Evolutionary conservation across 2,329 filamentous ascomycete genomes (phyloP).

Genomic region (Bertia moriformis): DNA sequence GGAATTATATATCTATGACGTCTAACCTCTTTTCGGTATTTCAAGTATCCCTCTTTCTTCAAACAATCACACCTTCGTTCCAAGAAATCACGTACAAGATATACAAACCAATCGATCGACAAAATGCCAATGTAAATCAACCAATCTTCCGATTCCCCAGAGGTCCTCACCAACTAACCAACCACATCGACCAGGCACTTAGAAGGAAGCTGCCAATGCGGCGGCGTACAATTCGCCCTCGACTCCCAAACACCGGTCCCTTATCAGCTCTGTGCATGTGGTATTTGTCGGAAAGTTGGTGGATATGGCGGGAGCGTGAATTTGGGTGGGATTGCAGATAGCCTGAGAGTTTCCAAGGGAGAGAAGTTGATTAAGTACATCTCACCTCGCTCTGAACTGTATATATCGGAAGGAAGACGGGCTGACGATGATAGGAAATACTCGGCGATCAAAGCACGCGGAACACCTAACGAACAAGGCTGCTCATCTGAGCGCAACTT

Average conservation of each 20-base stretch:
- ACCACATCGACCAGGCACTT: slow-evolving; percentile 18
- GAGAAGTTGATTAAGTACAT: slow-evolving; percentile 25
- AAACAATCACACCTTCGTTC: too few relatives aligned
- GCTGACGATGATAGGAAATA: slow-evolving; percentile 20
- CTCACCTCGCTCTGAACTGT: neutral
- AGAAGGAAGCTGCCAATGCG: slow-evolving; percentile 31
- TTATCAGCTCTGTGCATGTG: slow-evolving; percentile 30
- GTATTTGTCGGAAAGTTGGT: slow-evolving; percentile 30
- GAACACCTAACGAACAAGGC: slow-evolving; percentile 17
- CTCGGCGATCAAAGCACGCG: slow-evolving; percentile 23
- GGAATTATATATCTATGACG: too few relatives aligned
- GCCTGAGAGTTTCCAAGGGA: slow-evolving; percentile 22
- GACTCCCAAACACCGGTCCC: slow-evolving; percentile 28
- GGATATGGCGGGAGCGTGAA: slow-evolving; percentile 28
- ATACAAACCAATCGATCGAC: too few relatives aligned
- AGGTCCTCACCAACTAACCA: slow-evolving; percentile 1
- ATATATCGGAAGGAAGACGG: too few relatives aligned
- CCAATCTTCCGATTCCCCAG: neutral
- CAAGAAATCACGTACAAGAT: too few relatives aligned
- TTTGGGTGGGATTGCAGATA: slow-evolving; percentile 24
- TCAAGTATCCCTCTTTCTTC: too few relatives aligned
- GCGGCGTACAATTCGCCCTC: slow-evolving; percentile 26
- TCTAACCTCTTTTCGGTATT: too few relatives aligned
- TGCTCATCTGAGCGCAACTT: slow-evolving; percentile 28
- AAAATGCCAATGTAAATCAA: slow-evolving; percentile 12